These are phyloP conservation scores for Fagus sylvatica DNA, from an alignment of 306 rosid species.

Conservation along the genomic window DNA sequence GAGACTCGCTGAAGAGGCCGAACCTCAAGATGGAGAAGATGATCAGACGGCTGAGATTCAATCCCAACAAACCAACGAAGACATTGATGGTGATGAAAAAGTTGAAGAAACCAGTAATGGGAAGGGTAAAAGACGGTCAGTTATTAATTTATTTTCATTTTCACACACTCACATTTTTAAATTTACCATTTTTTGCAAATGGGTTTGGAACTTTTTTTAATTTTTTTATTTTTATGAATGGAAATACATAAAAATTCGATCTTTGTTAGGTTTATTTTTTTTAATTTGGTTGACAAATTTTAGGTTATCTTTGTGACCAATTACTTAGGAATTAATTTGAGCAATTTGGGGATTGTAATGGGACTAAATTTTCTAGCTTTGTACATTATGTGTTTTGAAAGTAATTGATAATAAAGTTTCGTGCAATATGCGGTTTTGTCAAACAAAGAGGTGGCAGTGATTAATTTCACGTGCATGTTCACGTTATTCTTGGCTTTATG, in stretches of 20 bases:
- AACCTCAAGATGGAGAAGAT: conserved; percentile 20
- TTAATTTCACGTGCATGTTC: conserved; percentile 28
- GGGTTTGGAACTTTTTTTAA: not conserved
- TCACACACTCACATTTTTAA: conserved; percentile 2
- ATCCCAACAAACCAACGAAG: conserved; percentile 38
- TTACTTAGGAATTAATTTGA: conserved; percentile 14
- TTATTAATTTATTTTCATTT: not conserved
- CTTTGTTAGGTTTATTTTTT: not conserved
- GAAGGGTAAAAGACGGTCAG: conserved; percentile 60
- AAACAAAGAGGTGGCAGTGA: conserved; percentile 28
- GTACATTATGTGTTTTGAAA: conserved; percentile 40
- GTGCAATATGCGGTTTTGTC: conserved; percentile 42
- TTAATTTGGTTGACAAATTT: not conserved
- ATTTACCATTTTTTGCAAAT: not conserved
- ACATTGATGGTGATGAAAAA: conserved; percentile 29
- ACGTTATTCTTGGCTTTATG: conserved; percentile 40
- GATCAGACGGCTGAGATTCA: conserved; percentile 9
- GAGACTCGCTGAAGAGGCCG: conserved; percentile 12
- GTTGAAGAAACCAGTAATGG: conserved; percentile 35
- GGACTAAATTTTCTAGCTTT: conserved; percentile 13
- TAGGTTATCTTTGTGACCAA: not conserved
- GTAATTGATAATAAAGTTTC: conserved; percentile 41
- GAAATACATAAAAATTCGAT: not conserved
- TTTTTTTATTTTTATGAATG: not conserved
- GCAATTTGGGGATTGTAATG: conserved; percentile 28